Evolutionary conservation across 139 green algal species (phyloP).

Genomic region (Axilococcus clingmanii): DNA sequence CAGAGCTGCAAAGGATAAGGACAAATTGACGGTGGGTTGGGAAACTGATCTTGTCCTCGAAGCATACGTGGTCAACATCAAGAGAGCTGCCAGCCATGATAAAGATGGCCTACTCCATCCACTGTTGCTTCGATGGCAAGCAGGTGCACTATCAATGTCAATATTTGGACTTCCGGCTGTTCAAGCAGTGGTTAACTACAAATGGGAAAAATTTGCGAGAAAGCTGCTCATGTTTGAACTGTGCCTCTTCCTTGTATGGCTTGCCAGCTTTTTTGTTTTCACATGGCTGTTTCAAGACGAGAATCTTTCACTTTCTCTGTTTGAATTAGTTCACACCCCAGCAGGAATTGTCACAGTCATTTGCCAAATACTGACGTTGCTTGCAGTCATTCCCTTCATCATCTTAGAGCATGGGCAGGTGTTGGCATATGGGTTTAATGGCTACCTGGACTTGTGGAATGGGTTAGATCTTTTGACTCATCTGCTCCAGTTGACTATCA

Average conservation of each 20-base stretch:
- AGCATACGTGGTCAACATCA: conserved; percentile 47
- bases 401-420: conserved; percentile 30
- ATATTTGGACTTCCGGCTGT: conserved; percentile 25
- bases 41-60: conserved; percentile 28
- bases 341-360: conserved; percentile 18
- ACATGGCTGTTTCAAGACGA: conserved; percentile 37
- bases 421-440: conserved; percentile 17
- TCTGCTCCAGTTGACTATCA: conserved; percentile 30
- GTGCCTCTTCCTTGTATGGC: conserved; percentile 32
- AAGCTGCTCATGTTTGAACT: conserved; percentile 30
- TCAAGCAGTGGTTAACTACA: conserved; percentile 23
- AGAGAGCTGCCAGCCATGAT: conserved; percentile 33
- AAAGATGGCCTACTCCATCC: conserved; percentile 40
- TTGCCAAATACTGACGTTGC: conserved; percentile 18
- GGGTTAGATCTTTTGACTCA: conserved; percentile 36
- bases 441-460: conserved; percentile 44
- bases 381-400: conserved; percentile 42
- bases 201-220: conserved; percentile 33
- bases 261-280: conserved; percentile 39
- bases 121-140: conserved; percentile 35
- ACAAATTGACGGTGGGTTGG: conserved; percentile 10
- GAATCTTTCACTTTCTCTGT: conserved; percentile 13
- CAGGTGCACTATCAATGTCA: conserved; percentile 12
- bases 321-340: conserved; percentile 25
- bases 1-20: background rate